Percentiles rank a stretch among this genome's conserved stretches.
Evolutionary conservation across 2,329 filamentous ascomycete species (phyloP).

Genomic region (Massarina eburnea): DNA sequence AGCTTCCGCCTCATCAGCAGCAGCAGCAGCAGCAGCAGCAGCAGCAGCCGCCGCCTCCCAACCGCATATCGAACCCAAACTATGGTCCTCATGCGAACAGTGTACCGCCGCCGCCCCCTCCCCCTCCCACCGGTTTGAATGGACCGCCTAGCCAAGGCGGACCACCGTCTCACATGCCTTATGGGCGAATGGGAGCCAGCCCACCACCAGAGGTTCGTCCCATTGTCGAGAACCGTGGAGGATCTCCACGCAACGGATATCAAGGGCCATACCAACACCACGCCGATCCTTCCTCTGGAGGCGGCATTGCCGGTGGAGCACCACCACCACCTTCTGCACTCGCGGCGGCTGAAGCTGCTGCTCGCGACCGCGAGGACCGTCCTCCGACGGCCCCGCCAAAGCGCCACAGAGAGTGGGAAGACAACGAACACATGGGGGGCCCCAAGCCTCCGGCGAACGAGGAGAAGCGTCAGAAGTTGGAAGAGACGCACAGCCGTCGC

Average conservation of each 20-base stretch:
- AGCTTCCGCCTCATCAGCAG: constrained; percentile 34
- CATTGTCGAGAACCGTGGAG: constrained; percentile 78
- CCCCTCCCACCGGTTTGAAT: constrained; percentile 54
- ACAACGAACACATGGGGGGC: constrained; percentile 62
- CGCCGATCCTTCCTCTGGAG: constrained; percentile 60
- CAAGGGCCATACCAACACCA: constrained; percentile 80
- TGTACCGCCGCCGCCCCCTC: constrained; percentile 60
- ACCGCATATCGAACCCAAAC: constrained; percentile 50
- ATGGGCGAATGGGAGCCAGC: constrained; percentile 68
- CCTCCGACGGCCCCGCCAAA: constrained; percentile 75
- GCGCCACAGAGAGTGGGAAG: constrained; percentile 89
- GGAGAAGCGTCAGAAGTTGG: constrained; percentile 81
- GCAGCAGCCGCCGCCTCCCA: constrained; percentile 51
- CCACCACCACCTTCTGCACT: constrained; percentile 66
- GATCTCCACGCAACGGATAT: constrained; percentile 89
- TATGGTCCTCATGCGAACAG: constrained; percentile 47
- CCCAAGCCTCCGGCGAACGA: constrained; percentile 86
- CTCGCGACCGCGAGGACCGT: constrained; percentile 69
- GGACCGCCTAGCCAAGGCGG: constrained; percentile 56
- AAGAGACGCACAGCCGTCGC: constrained; percentile 79
- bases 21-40: constrained; percentile 31
- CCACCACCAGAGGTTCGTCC: constrained; percentile 82
- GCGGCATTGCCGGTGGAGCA: constrained; percentile 68
- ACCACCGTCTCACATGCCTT: constrained; percentile 59
- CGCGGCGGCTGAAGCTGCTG: constrained; percentile 68